phyloP scores from a whole-genome alignment of 345 rosid species.

The Brassica rapa region DNA sequence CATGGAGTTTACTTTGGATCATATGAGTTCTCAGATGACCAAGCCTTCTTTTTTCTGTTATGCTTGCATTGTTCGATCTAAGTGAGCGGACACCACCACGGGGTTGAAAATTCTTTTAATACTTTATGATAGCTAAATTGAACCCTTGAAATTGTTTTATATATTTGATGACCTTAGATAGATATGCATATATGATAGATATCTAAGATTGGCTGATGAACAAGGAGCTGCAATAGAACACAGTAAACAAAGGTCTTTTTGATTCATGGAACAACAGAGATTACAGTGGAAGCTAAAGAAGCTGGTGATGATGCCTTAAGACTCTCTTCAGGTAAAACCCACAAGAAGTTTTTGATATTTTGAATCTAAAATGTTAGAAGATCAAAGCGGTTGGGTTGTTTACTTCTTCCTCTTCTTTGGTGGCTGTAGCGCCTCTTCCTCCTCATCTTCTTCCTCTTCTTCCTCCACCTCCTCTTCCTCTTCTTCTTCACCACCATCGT shows the following conservation, averaged over 20 bases:
- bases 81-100: not conserved
- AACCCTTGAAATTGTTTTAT: not conserved
- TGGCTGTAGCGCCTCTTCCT: constrained; percentile 83
- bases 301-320: constrained; percentile 4
- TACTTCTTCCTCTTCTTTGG: constrained; percentile 97
- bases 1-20: constrained; percentile 1
- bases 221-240: not conserved
- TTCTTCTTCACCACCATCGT: constrained; percentile 38
- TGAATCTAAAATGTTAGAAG: constrained; percentile 31
- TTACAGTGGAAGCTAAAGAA: constrained; percentile 22
- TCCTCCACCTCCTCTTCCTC: constrained; percentile 49
- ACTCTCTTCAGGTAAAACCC: constrained; percentile 24
- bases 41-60: not conserved
- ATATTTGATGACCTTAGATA: not conserved
- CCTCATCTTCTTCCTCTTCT: constrained; percentile 65
- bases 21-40: not conserved
- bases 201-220: not conserved
- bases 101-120: not conserved
- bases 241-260: not conserved
- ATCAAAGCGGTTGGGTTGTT: constrained; percentile 8
- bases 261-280: not conserved
- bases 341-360: constrained; percentile 22
- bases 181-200: not conserved
- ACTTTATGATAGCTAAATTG: not conserved
- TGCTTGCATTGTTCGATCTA: not conserved